Evolutionary conservation across 352 stramenopile genomes (phyloP).

Genomic region (Phytopythium helicoides): DNA sequence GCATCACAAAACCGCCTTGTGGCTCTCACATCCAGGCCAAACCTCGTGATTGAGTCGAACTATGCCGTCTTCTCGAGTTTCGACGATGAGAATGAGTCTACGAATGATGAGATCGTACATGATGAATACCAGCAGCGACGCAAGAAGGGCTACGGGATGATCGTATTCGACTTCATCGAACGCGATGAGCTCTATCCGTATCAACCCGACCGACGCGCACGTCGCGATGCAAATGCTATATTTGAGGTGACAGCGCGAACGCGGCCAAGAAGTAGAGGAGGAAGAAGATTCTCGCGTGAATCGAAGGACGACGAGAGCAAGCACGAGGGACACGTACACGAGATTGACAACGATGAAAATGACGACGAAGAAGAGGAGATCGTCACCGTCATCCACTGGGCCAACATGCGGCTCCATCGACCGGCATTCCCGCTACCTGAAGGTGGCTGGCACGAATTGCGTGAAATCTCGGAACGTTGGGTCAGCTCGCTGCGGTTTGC

Average conservation of each 20-base stretch:
- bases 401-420: constrained; percentile 15
- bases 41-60: constrained; percentile 44
- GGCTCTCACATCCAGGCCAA: constrained; percentile 17
- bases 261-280: constrained; percentile 4
- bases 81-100: constrained; percentile 8
- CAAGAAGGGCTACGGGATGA: constrained; percentile 26
- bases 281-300: neutral
- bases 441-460: constrained; percentile 13
- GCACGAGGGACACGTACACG: neutral
- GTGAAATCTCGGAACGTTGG: constrained; percentile 14
- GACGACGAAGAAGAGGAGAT: constrained; percentile 7
- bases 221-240: constrained; percentile 38
- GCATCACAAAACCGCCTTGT: constrained; percentile 24
- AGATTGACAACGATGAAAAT: neutral
- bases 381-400: constrained; percentile 18
- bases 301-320: neutral
- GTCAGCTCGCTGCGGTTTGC: constrained; percentile 11
- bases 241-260: constrained; percentile 21
- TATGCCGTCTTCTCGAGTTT: constrained; percentile 35
- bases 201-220: constrained; percentile 24
- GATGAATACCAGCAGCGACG: constrained; percentile 1
- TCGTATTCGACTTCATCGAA: constrained; percentile 38
- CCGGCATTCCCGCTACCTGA: constrained; percentile 9
- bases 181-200: constrained; percentile 53
- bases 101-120: constrained; percentile 2